Evolutionary conservation across 345 rosid genomes (phyloP), one percentile per base, ranked within the genome.

Genomic region (Populus deltoides): DNA sequence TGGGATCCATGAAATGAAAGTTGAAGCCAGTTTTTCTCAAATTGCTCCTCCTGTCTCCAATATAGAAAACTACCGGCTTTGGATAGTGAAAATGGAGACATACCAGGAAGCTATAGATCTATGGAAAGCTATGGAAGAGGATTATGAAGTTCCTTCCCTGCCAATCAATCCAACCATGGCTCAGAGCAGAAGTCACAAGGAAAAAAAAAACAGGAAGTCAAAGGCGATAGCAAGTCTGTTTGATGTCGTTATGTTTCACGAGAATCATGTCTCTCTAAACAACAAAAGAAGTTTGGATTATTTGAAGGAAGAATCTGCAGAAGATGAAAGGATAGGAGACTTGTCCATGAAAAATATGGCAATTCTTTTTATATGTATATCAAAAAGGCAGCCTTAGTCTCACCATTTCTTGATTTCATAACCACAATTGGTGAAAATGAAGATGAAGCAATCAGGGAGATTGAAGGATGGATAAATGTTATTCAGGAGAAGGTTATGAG

Each of bases 401-500:
- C 35, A 33, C 35, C 35, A 33, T 33, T 33, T 33, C 35, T 33
- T 3, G 35, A 33, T 33, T 33, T 33, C 79, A 81, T 91, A 62
- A 82, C 82, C 49, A 39, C 62, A 31, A 27, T 81, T 43, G 78
- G 81, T 24, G 86, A 86, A 70, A 81, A 13, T 49, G 35, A 77
- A 24, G 85, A 67, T 36, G 86, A 76, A 57, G 88, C 74, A 41
- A 18, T 78, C 2, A 73, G 77, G 68, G 93, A 90, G 81, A 81
- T 79, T 79, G 89, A 87, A 78, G 82, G 72, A 78, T 84, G 81
- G 77, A 86, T 91, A 51, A 81, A 81, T 85, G 68, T 77, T 77
- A 77, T 92, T 82, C 85, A 86, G 74, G 94, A 92, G 75, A 89
- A 91, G 87, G 88, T 94, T 78, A 81, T 86, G 87, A 86, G 81